A percentile compares a stretch with the other conserved stretches of the same genome.
phyloP scores from a whole-genome alignment of 306 rosid genomes.

The Lithocarpus polystachyus region DNA sequence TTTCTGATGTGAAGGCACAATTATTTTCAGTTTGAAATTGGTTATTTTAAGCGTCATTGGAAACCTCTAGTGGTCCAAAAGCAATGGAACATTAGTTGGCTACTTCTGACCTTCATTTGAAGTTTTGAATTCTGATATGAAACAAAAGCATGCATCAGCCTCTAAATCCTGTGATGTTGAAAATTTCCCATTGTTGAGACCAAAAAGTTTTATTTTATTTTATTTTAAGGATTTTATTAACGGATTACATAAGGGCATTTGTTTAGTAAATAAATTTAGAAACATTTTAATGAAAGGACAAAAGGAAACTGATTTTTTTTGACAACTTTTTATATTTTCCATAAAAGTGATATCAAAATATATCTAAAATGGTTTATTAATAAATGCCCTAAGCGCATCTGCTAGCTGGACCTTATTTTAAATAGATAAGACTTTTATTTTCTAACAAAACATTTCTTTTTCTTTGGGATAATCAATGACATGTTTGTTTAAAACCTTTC shows the following conservation, averaged over 20 bases:
- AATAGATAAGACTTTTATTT: background rate
- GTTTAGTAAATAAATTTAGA: too few species aligned
- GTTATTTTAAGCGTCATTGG: background rate
- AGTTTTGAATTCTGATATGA: background rate
- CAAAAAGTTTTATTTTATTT: background rate
- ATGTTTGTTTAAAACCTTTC: constrained; percentile 2
- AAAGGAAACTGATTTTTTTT: background rate
- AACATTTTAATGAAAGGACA: too few species aligned
- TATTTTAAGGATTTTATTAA: too few species aligned
- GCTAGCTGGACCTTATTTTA: too few species aligned
- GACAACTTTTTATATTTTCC: too few species aligned
- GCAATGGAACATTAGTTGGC: background rate
- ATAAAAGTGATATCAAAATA: too few species aligned
- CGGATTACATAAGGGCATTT: too few species aligned
- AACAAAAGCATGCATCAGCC: background rate
- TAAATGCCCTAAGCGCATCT: too few species aligned
- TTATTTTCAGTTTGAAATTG: background rate
- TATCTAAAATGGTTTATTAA: too few species aligned
- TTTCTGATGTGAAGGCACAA: background rate
- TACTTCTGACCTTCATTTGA: background rate
- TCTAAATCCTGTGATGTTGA: background rate
- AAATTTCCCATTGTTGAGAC: background rate
- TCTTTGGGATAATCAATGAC: background rate
- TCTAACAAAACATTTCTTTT: background rate
- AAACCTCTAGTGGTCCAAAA: background rate